Conservation (phyloP, 495 filamentous ascomycete genomes). For the Umbilicaria muhlenbergii region DNA sequence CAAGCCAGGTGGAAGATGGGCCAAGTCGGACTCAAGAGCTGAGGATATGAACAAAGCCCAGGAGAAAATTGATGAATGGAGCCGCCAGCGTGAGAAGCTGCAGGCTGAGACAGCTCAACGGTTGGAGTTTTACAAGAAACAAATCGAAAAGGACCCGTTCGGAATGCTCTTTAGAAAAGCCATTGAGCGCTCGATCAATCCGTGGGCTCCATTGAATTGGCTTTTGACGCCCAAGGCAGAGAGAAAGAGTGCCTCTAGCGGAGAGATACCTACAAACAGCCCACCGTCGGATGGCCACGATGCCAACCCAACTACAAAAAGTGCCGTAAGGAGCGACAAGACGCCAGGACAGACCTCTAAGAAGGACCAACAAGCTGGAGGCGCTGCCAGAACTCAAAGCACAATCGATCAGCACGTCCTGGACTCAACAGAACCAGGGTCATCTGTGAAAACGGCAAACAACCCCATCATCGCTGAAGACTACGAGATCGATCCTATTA, state of each 20-base stretch:
- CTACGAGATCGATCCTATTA: constrained; percentile 44
- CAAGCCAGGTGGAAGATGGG: not conserved
- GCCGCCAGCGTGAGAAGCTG: constrained; percentile 4
- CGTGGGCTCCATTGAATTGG: constrained; percentile 7
- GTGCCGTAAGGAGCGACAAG: too few relatives aligned
- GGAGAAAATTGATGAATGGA: constrained; percentile 3
- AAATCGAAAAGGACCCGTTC: constrained; percentile 26
- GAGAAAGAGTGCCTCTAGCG: not conserved
- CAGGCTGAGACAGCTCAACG: not conserved
- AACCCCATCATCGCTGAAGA: constrained; percentile 9
- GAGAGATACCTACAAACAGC: not conserved
- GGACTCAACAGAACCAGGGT: not conserved
- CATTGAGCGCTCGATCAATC: constrained; percentile 11
- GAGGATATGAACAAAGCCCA: not conserved
- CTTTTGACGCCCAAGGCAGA: constrained; percentile 5
- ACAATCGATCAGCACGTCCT: not conserved
- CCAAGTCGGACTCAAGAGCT: not conserved
- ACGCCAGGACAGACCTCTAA: constrained; percentile 1
- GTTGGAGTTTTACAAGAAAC: constrained; percentile 19
- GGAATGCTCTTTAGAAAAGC: constrained; percentile 26
- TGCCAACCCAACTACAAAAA: not conserved
- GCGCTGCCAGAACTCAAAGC: not conserved
- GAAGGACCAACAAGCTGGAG: not conserved
- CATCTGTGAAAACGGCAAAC: not conserved
- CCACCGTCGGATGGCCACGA: not conserved